Percentiles rank a stretch among this genome's conserved stretches.
Evolutionary conservation across 2,329 filamentous ascomycete genomes (phyloP).

Genomic region (Aspergillus sp.): DNA sequence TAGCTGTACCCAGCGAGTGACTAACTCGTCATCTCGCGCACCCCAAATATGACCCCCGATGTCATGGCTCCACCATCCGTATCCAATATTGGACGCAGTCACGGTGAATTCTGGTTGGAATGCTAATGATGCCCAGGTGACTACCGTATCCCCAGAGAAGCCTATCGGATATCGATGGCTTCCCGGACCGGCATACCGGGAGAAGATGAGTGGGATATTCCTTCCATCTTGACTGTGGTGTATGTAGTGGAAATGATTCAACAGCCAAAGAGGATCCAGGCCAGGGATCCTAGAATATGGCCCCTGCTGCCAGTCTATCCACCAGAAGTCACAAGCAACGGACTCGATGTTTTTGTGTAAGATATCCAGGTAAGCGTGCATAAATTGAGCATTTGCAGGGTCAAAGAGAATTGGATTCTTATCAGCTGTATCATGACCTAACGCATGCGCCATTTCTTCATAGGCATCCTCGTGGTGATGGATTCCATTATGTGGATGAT

Average conservation of each 20-base stretch:
- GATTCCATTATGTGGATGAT: conserved; percentile 59
- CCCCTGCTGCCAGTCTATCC: conserved; percentile 66
- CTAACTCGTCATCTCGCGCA: conserved; percentile 53
- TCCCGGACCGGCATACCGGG: conserved; percentile 58
- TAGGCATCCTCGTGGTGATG: conserved; percentile 55
- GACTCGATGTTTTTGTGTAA: conserved; percentile 54
- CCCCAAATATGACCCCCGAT: conserved; percentile 61
- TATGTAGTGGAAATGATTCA: conserved; percentile 62
- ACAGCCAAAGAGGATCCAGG: conserved; percentile 59
- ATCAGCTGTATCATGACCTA: conserved; percentile 48
- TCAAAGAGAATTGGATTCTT: conserved; percentile 54
- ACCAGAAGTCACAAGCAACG: conserved; percentile 60
- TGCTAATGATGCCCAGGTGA: conserved; percentile 55
- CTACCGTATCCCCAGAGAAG: conserved; percentile 59
- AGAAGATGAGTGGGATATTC: conserved; percentile 49
- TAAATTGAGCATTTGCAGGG: conserved; percentile 48
- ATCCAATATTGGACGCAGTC: conserved; percentile 62
- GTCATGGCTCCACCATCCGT: conserved; percentile 66
- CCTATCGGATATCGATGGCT: conserved; percentile 62
- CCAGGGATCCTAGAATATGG: conserved; percentile 50
- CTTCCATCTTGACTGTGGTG: conserved; percentile 44
- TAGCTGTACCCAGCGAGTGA: conserved; percentile 58
- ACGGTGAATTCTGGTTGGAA: conserved; percentile 66
- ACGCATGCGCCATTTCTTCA: conserved; percentile 47
- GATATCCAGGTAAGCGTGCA: conserved; percentile 56